Percentiles rank a stretch among this genome's conserved stretches.
Evolutionary conservation across 257 asterid genomes (phyloP).

Genomic region (Ballota nigra): DNA sequence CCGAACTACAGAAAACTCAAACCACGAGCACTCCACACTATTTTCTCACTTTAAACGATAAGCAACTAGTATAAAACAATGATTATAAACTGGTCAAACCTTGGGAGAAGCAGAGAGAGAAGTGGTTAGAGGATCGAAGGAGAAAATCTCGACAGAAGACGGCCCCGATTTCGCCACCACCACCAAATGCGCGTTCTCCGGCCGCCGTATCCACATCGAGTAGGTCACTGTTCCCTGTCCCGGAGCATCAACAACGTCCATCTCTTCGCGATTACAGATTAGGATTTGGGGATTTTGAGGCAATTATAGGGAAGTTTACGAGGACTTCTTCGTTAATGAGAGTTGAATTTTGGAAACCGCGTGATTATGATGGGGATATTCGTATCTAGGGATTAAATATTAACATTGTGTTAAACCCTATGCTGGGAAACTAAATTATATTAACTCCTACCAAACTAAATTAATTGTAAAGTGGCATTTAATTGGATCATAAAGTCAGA

Average conservation of each 20-base stretch:
- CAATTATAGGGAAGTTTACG: background rate
- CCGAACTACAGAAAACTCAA: background rate
- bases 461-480: too few relatives aligned
- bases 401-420: background rate
- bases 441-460: background rate
- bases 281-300: conserved; percentile 22
- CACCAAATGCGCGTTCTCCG: conserved; percentile 83
- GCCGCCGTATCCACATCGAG: conserved; percentile 91
- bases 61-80: background rate
- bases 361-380: background rate
- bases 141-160: conserved; percentile 73
- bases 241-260: conserved; percentile 65
- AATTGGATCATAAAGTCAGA: too few relatives aligned
- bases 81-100: conserved; percentile 38
- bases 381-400: background rate
- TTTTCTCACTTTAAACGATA: conserved; percentile 1
- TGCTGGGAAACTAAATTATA: background rate
- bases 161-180: conserved; percentile 70
- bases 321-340: background rate
- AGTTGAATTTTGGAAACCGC: background rate
- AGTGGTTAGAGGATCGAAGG: conserved; percentile 55
- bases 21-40: conserved; percentile 4
- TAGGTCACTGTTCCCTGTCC: conserved; percentile 61
- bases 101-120: conserved; percentile 74
- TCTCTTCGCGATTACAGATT: conserved; percentile 17